A percentile compares a stretch with the other conserved stretches of the same genome.
Conservation (phyloP, 2,329 filamentous ascomycete genomes). For the Nigrospora sphaerica region DNA sequence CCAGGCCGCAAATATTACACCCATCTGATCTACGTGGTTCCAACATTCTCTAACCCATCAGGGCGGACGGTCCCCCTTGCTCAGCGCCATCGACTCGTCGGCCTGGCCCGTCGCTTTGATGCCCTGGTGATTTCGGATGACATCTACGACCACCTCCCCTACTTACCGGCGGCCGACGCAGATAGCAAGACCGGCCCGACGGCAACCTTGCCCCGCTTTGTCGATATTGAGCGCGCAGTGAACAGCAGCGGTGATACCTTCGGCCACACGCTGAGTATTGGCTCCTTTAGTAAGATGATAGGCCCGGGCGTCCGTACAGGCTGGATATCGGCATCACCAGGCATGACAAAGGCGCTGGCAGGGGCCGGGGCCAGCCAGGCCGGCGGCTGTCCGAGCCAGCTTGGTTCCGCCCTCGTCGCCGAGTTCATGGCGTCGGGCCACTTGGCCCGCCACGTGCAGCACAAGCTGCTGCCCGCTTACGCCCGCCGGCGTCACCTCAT, state of each 20-base stretch:
- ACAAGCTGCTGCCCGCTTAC: too few species aligned
- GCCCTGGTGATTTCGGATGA: conserved; percentile 62
- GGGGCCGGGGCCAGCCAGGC: too few species aligned
- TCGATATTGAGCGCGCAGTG: conserved; percentile 54
- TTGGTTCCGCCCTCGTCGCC: too few species aligned
- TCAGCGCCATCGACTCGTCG: conserved; percentile 49
- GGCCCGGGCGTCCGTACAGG: conserved; percentile 55
- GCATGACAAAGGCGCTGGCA: too few species aligned
- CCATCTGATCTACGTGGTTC: conserved; percentile 59
- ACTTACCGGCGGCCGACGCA: conserved; percentile 26
- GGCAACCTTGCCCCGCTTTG: conserved; percentile 38
- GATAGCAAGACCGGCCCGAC: neutral
- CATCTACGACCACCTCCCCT: conserved; percentile 65
- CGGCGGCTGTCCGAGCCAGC: too few species aligned
- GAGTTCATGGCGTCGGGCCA: too few species aligned
- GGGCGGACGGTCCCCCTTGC: conserved; percentile 55
- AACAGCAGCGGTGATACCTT: conserved; percentile 48
- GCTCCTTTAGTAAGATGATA: conserved; percentile 58
- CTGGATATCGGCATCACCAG: conserved; percentile 30
- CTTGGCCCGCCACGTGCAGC: too few species aligned
- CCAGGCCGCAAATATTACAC: too few species aligned
- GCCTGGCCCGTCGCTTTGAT: conserved; percentile 55
- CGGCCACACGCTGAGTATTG: conserved; percentile 57
- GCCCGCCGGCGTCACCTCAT: too few species aligned
- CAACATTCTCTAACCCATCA: conserved; percentile 64